phyloP scores from a whole-genome alignment of 176 grass and related monocot species.

The Oryza longistaminata region DNA sequence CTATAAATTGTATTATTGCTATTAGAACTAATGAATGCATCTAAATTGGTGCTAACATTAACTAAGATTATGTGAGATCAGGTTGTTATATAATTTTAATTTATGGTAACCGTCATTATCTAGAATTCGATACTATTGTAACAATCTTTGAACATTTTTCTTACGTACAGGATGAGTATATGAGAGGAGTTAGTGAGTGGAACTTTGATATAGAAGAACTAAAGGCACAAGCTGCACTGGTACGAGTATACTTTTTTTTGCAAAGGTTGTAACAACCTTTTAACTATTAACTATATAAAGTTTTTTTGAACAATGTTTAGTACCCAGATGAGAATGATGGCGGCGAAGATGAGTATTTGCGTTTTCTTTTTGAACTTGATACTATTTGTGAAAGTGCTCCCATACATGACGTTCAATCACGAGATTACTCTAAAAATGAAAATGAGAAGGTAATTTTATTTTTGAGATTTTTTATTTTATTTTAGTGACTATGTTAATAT shows the following conservation, averaged over 20 bases:
- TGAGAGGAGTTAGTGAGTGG: conserved; percentile 86
- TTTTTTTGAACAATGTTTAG: conserved; percentile 35
- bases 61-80: neutral
- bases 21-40: neutral
- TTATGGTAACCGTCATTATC: neutral
- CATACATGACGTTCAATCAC: conserved; percentile 1
- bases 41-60: neutral
- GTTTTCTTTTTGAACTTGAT: conserved; percentile 72
- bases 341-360: conserved; percentile 48
- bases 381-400: conserved; percentile 51
- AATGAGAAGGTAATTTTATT: conserved; percentile 30
- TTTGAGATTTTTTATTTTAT: neutral
- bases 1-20: neutral
- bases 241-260: conserved; percentile 27
- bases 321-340: conserved; percentile 57
- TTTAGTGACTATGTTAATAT: neutral
- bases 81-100: neutral
- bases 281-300: neutral
- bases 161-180: conserved; percentile 62
- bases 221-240: conserved; percentile 72
- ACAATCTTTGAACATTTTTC: neutral
- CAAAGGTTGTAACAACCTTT: neutral
- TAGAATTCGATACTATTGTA: neutral
- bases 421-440: neutral
- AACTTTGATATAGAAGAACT: conserved; percentile 85